Evolutionary conservation across 352 stramenopile species (phyloP), one percentile per base, ranked within the genome.

Genomic region (Globisporangium polare): DNA sequence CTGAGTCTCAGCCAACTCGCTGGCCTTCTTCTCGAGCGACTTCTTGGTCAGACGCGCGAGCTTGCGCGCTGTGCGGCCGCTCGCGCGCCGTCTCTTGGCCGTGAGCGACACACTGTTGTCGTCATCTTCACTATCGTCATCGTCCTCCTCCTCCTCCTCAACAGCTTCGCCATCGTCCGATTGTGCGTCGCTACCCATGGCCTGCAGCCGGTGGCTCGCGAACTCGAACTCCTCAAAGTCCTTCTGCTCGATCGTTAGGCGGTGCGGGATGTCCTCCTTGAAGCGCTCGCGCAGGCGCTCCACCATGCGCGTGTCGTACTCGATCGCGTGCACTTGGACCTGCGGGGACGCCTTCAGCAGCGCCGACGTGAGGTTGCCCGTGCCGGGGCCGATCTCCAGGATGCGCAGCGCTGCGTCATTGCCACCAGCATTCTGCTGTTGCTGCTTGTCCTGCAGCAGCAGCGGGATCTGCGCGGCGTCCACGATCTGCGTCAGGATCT

Each of bases 301-400:
- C 37, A 93, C 76, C 87, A 96, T 93, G 58, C 80, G 78, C 13
- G 26, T 43, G 55, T 96, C 87, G 56, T 83, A 92, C 67, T 96
- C 87, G 26, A 96, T 78, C 2, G 77, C 71, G 46, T 87, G 74
- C 22, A 93, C 75, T 18, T 78, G 70, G 29, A 94, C 67, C 2
- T 68, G 66, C 1, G 78, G 69, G 8, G 71, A 68, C 13, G 73
- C 51, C 31, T 72, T 61, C 37, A 96, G 71, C 58, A 96, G 56
- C 29, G 81, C 74, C n/a, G 86, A 84, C 63, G 87, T 96, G 45
- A 96, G 72, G 57, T 96, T 96, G 53, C 87, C 87, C 7, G 85
- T 96, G 17, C 87, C 87, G 0, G 87, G 86, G 13, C 87, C 87
- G 53, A 96, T 89, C 66, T 96, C 87, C 26, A 96, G 75, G 37